Conservation (phyloP, 192 early-diverging fungal species). For the Rhizoclosmatium globosum region DNA sequence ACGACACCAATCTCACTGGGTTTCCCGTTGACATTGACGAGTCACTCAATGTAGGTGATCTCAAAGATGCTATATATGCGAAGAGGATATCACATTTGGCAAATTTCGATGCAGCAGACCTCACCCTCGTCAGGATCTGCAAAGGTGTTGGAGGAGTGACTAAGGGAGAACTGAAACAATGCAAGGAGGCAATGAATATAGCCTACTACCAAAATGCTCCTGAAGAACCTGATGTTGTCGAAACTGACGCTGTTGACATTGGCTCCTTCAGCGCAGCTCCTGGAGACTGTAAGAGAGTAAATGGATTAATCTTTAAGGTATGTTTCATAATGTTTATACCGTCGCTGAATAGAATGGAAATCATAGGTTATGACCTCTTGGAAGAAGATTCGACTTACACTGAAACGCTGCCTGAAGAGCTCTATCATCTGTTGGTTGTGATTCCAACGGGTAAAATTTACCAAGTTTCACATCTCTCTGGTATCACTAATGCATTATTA, state of each 20-base stretch:
- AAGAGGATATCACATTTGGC: not conserved
- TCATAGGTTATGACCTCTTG: not conserved
- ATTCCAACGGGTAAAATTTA: not conserved
- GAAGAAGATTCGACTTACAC: not conserved
- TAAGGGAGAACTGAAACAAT: conserved; percentile 9
- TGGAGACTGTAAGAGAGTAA: not conserved
- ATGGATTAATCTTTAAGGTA: conserved; percentile 6
- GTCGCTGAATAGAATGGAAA: not conserved
- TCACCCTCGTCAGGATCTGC: conserved; percentile 8
- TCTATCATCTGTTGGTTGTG: conserved; percentile 3
- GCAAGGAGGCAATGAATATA: not conserved
- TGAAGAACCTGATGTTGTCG: not conserved
- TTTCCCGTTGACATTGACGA: not conserved
- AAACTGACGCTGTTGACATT: no score
- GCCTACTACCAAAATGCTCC: not conserved
- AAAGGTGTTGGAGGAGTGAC: conserved; percentile 7
- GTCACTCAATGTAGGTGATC: not conserved
- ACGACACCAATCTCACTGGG: not conserved
- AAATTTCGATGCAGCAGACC: conserved; percentile 14
- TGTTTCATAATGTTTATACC: not conserved
- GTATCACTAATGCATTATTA: no score
- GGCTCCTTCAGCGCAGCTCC: not conserved
- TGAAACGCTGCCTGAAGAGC: not conserved
- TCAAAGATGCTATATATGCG: conserved; percentile 1
- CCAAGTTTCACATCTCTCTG: no score